phyloP scores from a whole-genome alignment of 2,329 filamentous ascomycete genomes.

The Epichloe baconii region DNA sequence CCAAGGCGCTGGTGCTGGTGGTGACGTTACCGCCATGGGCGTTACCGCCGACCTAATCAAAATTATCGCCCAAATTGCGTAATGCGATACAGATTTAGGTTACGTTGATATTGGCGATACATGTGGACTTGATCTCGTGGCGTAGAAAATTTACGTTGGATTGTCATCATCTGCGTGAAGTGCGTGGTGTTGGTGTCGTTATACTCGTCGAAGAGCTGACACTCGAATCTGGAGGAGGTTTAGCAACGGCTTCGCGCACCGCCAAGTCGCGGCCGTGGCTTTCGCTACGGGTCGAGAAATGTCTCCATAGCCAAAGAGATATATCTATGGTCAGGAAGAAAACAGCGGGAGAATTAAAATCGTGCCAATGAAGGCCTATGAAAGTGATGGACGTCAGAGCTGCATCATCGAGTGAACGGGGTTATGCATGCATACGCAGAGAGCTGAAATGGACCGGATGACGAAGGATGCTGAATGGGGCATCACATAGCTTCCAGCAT shows the following conservation, averaged over 20 bases:
- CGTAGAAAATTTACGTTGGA: not conserved
- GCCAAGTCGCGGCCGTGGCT: not conserved
- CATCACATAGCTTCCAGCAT: constrained; percentile 13
- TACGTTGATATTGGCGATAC: not conserved
- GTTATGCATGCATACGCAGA: constrained; percentile 20
- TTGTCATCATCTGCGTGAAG: constrained; percentile 4
- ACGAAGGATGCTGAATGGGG: constrained; percentile 18
- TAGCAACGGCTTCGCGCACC: not conserved
- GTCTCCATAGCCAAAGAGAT: constrained; percentile 39
- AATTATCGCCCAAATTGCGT: constrained; percentile 59
- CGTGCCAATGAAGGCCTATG: constrained; percentile 30
- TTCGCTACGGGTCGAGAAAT: constrained; percentile 14
- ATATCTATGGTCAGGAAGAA: constrained; percentile 38
- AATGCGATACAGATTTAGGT: constrained; percentile 5
- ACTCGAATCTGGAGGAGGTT: not conserved
- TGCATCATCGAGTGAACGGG: constrained; percentile 1
- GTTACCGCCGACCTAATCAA: constrained; percentile 90
- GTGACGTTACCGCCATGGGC: constrained; percentile 94
- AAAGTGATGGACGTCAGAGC: constrained; percentile 5
- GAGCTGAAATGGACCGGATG: constrained; percentile 24
- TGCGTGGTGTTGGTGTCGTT: constrained; percentile 1
- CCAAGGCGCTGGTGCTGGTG: constrained; percentile 87
- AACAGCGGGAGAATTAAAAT: constrained; percentile 33
- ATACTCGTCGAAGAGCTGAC: not conserved
- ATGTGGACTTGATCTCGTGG: not conserved